Base-by-base conservation (phyloP, 2,329 filamentous ascomycete species). In the Colletotrichum sp. region DNA sequence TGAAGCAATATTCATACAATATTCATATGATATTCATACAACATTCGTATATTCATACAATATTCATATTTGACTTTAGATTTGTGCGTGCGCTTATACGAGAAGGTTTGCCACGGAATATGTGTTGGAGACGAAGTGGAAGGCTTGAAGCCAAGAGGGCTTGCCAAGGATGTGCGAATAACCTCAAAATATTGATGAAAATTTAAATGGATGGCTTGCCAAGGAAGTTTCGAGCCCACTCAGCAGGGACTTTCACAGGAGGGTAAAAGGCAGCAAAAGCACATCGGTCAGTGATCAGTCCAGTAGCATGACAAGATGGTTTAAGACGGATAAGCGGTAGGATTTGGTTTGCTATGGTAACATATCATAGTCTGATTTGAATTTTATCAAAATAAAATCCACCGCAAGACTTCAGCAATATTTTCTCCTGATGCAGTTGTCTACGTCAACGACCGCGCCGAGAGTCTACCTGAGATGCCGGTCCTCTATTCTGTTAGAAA, bases 281-380 rank as follows among this genome's bases (percentile, higher is more conserved):
- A 39, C 8, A 39, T 39, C 36, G 36, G 36, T 16, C 36, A 39
- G 15, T 39, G 36, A 0, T 18, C 36, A 39, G 36, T 39, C 8
- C 36, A 39, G 36, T 39, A 0, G 36, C 16, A 39, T 39, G 36
- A 39, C 15, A 18, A 18, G 15, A 39, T 39, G 36, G 15, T 18
- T 39, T 0, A 8, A 8, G 44, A 52, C n/a, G 2, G 44, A n/a
- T 21, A 10, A 52, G 6, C 6, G 10, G 10, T 21, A 21, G 0
- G n/a, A 13, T 52, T 21, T 21, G n/a, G 6, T 21, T 52, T 21
- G 8, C 0, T 21, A 21, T 18, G n/a, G 0, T 3, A 52, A n/a
- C 9, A 10, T 44, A 5, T 6, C 16, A 44, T n/a, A n/a, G 39
- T n/a, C 39, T 44, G 16, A n/a, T 18, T 44, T n/a, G 16, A 6